Percentiles rank a stretch among this genome's conserved stretches.
Conservation (phyloP, 331 rosid species). For the Quercus phellos region DNA sequence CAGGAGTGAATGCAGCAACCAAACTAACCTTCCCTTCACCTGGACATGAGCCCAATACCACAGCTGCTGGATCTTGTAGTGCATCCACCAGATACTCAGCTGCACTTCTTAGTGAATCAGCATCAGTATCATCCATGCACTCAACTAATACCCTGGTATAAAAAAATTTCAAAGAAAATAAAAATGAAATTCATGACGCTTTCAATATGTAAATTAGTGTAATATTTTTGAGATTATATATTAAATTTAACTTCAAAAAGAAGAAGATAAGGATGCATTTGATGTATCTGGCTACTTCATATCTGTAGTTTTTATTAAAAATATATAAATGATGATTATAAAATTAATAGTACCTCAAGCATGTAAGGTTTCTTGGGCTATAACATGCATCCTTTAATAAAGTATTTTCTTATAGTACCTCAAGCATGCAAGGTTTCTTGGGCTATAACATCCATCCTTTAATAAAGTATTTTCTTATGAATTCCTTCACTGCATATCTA, state of each 20-base stretch:
- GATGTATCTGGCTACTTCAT: not conserved
- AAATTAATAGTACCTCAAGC: constrained; percentile 7
- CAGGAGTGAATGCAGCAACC: constrained; percentile 84
- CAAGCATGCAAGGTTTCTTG: constrained; percentile 3
- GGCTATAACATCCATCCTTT: not conserved
- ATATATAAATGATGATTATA: constrained; percentile 4
- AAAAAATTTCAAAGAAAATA: constrained; percentile 6
- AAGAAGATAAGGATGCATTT: not conserved
- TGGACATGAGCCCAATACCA: constrained; percentile 79
- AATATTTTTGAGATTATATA: not conserved
- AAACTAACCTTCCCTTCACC: constrained; percentile 85
- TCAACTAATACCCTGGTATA: constrained; percentile 70
- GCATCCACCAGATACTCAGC: constrained; percentile 69
- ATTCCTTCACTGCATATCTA: not conserved
- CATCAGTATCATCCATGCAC: constrained; percentile 74
- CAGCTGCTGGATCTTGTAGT: constrained; percentile 83
- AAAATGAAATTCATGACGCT: not conserved
- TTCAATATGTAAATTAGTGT: not conserved
- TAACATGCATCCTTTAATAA: not conserved
- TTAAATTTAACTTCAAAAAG: not conserved
- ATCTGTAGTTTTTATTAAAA: not conserved
- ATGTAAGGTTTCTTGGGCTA: constrained; percentile 5
- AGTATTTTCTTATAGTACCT: not conserved
- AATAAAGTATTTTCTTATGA: not conserved
- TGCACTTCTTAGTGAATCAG: constrained; percentile 78